A percentile compares a stretch with the other conserved stretches of the same genome.
Evolutionary conservation across 2,329 filamentous ascomycete species (phyloP).

Genomic region (Chrysoporthe deuterocubensis): DNA sequence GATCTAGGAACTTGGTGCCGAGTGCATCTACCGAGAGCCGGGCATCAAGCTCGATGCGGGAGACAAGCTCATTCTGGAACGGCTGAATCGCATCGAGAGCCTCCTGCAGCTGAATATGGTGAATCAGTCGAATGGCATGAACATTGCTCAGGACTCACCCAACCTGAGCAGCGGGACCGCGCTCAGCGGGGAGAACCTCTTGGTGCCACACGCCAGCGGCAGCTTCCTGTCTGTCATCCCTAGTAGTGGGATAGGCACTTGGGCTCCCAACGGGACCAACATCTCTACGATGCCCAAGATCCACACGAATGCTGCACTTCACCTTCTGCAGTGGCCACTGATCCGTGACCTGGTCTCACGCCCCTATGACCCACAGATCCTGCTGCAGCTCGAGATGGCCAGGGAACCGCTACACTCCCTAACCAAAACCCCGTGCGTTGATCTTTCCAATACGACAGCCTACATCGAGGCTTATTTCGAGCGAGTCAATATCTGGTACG

Average conservation of each 20-base stretch:
- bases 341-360: slow-evolving; percentile 78
- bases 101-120: slow-evolving; percentile 73
- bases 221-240: slow-evolving; percentile 60
- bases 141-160: slow-evolving; percentile 65
- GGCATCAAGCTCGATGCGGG: slow-evolving; percentile 86
- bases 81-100: slow-evolving; percentile 76
- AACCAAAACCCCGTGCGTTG: slow-evolving; percentile 67
- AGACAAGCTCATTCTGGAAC: slow-evolving; percentile 83
- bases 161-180: slow-evolving; percentile 64
- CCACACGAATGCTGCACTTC: slow-evolving; percentile 79
- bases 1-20: slow-evolving; percentile 66
- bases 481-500: slow-evolving; percentile 83
- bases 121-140: slow-evolving; percentile 54
- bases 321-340: slow-evolving; percentile 79
- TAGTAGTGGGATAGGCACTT: slow-evolving; percentile 71
- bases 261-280: slow-evolving; percentile 63
- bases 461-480: slow-evolving; percentile 83
- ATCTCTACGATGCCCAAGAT: slow-evolving; percentile 87
- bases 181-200: slow-evolving; percentile 61
- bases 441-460: slow-evolving; percentile 73
- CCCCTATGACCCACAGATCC: slow-evolving; percentile 79
- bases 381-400: slow-evolving; percentile 80
- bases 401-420: slow-evolving; percentile 73
- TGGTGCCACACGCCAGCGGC: slow-evolving; percentile 48
- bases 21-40: slow-evolving; percentile 83